Evolutionary conservation across 805 yeast genomes (phyloP).

Genomic region (Clavispora asparagi): DNA sequence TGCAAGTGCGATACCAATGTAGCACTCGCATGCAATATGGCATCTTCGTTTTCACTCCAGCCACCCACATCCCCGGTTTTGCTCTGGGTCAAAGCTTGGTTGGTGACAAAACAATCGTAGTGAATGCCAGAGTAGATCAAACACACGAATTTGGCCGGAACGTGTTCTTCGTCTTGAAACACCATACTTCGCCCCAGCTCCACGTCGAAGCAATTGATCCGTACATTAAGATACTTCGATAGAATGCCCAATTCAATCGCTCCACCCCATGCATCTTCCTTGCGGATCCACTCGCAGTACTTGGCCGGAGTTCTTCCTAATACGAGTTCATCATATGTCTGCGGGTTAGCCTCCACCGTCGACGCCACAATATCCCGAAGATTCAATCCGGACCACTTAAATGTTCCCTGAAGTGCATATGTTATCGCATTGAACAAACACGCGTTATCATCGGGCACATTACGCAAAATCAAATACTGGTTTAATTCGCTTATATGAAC

Average conservation of each 20-base stretch:
- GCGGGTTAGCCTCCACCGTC: slow-evolving; percentile 35
- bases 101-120: slow-evolving; percentile 52
- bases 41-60: slow-evolving; percentile 33
- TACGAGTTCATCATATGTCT: slow-evolving; percentile 48
- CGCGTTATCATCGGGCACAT: slow-evolving; percentile 73
- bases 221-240: slow-evolving; percentile 45
- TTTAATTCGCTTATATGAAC: slow-evolving; percentile 17
- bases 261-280: slow-evolving; percentile 73
- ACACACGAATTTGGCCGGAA: slow-evolving; percentile 40
- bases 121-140: slow-evolving; percentile 68
- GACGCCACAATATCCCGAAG: slow-evolving; percentile 50
- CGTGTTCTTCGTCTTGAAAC: slow-evolving; percentile 38
- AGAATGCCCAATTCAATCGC: slow-evolving; percentile 70
- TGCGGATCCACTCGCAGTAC: slow-evolving; percentile 58
- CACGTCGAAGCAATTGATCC: slow-evolving; percentile 60
- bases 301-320: slow-evolving; percentile 46
- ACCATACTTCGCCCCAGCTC: slow-evolving; percentile 53
- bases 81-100: slow-evolving; percentile 13
- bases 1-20: slow-evolving; percentile 43
- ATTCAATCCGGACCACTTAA: slow-evolving; percentile 4
- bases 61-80: slow-evolving; percentile 33
- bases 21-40: slow-evolving; percentile 32
- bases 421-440: slow-evolving; percentile 67
- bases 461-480: slow-evolving; percentile 43
- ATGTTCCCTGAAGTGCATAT: slow-evolving; percentile 36